A percentile compares a stretch with the other conserved stretches of the same genome.
phyloP scores from a whole-genome alignment of 2,329 filamentous ascomycete genomes.

The Ophiocordyceps camponoti-rufipedis region DNA sequence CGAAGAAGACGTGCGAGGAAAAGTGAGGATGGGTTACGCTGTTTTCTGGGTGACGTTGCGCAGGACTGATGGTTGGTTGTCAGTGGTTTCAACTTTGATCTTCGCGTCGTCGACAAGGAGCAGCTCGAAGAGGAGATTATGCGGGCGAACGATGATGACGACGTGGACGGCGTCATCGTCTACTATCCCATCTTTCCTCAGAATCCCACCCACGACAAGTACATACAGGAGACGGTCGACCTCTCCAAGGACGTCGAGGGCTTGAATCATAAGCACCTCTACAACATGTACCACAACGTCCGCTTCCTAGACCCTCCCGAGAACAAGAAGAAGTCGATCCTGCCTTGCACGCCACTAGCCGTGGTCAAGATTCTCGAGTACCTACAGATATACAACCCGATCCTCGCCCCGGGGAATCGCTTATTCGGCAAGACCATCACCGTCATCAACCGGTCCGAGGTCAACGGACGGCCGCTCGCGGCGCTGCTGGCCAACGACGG shows the following conservation, averaged over 20 bases:
- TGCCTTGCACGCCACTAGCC: constrained; percentile 89
- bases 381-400: constrained; percentile 89
- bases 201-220: constrained; percentile 75
- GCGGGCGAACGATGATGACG: constrained; percentile 59
- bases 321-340: constrained; percentile 71
- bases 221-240: constrained; percentile 86
- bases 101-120: constrained; percentile 72
- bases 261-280: constrained; percentile 80
- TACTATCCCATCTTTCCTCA: constrained; percentile 90
- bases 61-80: background rate
- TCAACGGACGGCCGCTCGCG: constrained; percentile 82
- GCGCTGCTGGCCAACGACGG: constrained; percentile 92
- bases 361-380: constrained; percentile 96
- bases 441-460: constrained; percentile 90
- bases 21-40: constrained; percentile 47
- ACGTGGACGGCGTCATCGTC: constrained; percentile 80
- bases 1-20: constrained; percentile 85
- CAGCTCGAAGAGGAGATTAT: constrained; percentile 78
- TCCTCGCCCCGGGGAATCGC: constrained; percentile 81
- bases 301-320: constrained; percentile 71
- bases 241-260: constrained; percentile 91
- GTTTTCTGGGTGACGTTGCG: background rate
- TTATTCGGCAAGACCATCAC: constrained; percentile 89
- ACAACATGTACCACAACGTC: constrained; percentile 99
- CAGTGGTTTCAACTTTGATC: constrained; percentile 78